These are phyloP conservation scores for Phaeosphaeriaceae sp. DNA, from an alignment of 2,329 filamentous ascomycete species.

Conservation along the genomic window DNA sequence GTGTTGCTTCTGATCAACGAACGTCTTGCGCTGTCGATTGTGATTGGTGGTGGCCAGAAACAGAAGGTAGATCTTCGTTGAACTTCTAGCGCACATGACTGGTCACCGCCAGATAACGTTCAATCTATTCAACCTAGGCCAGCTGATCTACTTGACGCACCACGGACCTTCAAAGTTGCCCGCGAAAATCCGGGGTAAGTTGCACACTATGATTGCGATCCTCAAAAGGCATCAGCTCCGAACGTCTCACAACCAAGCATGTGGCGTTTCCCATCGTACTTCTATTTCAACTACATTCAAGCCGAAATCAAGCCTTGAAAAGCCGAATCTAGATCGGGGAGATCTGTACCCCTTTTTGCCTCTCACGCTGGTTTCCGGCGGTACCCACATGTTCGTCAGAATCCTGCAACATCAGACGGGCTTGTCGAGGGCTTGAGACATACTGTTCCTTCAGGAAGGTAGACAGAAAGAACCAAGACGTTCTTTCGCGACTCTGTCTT, in stretches of 20 bases:
- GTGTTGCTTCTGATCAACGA: neutral
- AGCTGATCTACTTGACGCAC: slow-evolving; percentile 31
- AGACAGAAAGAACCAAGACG: slow-evolving; percentile 2
- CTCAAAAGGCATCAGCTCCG: slow-evolving; percentile 28
- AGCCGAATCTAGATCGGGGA: slow-evolving; percentile 7
- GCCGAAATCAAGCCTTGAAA: neutral
- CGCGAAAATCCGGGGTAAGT: slow-evolving; percentile 20
- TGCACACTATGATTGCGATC: slow-evolving; percentile 18
- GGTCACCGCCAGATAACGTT: slow-evolving; percentile 18
- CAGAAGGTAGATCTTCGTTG: slow-evolving; percentile 16
- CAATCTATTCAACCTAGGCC: slow-evolving; percentile 27
- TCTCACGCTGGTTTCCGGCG: neutral
- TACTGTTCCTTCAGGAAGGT: slow-evolving; percentile 20
- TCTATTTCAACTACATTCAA: slow-evolving; percentile 21
- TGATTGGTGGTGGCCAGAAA: slow-evolving; percentile 18
- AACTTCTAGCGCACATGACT: slow-evolving; percentile 23
- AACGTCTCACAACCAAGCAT: slow-evolving; percentile 16
- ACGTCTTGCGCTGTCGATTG: neutral
- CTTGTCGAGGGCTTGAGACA: slow-evolving; percentile 6
- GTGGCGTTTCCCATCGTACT: slow-evolving; percentile 14
- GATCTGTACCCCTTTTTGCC: slow-evolving; percentile 7
- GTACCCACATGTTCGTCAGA: neutral
- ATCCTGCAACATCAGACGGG: slow-evolving; percentile 6
- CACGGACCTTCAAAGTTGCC: slow-evolving; percentile 11
- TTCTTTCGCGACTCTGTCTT: slow-evolving; percentile 15